A percentile compares a stretch with the other conserved stretches of the same genome.
phyloP scores from a whole-genome alignment of 78 protist species.

The Cavenderia fasciculata region DNA sequence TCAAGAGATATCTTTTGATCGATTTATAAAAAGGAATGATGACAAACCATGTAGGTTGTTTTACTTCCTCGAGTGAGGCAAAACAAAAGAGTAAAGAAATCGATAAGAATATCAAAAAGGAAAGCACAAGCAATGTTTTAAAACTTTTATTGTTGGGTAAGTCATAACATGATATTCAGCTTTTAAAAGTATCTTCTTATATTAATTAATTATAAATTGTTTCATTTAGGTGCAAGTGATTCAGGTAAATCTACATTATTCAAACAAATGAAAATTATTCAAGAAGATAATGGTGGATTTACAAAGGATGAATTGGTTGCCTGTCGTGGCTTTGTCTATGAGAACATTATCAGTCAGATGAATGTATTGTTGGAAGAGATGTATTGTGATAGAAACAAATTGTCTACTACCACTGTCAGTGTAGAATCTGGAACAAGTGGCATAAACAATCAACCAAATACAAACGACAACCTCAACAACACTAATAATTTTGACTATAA shows the following conservation, averaged over 20 bases:
- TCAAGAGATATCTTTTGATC: too few species aligned
- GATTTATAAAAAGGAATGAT: too few species aligned
- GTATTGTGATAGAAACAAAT: not conserved
- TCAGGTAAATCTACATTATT: conserved; percentile 85
- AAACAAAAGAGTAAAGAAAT: conserved; percentile 17
- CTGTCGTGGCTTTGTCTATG: conserved; percentile 30
- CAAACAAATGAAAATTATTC: conserved; percentile 87
- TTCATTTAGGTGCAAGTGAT: conserved; percentile 64
- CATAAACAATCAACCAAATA: too few species aligned
- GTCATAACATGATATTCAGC: too few species aligned
- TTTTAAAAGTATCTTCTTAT: too few species aligned
- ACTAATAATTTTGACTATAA: too few species aligned
- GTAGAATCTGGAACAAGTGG: not conserved
- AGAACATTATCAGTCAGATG: conserved; percentile 63
- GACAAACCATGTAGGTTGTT: too few species aligned
- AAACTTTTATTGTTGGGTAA: conserved; percentile 77
- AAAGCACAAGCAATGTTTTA: not conserved
- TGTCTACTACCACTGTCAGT: not conserved
- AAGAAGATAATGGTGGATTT: conserved; percentile 80
- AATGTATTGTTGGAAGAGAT: conserved; percentile 12
- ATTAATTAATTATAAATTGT: too few species aligned
- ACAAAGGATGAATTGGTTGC: conserved; percentile 33
- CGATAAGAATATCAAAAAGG: conserved; percentile 24
- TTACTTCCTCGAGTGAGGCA: too few species aligned
- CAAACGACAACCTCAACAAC: too few species aligned